Evolutionary conservation across 768 basidiomycete genomes (phyloP).

Genomic region (Suillus clintonianus): DNA sequence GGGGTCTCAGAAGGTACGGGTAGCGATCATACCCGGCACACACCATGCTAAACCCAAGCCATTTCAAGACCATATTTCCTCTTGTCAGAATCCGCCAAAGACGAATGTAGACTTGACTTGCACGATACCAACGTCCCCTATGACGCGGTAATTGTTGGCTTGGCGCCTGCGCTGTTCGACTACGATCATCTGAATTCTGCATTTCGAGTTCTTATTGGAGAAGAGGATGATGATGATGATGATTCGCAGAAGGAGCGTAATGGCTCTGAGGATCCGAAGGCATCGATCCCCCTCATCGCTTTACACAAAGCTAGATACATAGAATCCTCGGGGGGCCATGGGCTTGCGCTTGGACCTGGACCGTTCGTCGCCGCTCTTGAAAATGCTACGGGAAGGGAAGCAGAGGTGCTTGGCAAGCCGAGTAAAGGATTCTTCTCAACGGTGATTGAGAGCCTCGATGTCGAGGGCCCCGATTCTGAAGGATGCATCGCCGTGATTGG

Average conservation of each 20-base stretch:
- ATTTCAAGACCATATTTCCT: conserved; percentile 53
- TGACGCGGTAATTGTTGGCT: conserved; percentile 67
- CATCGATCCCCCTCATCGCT: conserved; percentile 47
- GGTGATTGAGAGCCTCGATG: conserved; percentile 47
- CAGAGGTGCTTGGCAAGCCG: conserved; percentile 68
- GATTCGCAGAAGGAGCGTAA: conserved; percentile 8
- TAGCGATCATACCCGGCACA: conserved; percentile 11
- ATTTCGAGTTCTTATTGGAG: conserved; percentile 61
- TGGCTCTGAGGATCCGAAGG: background rate
- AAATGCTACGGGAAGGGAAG: conserved; percentile 46
- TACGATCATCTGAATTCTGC: conserved; percentile 64
- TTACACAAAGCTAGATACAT: conserved; percentile 62
- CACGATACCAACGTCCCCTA: conserved; percentile 28
- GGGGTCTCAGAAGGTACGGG: conserved; percentile 40
- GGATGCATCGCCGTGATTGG: conserved; percentile 56
- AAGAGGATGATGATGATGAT: conserved; percentile 19
- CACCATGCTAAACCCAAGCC: background rate
- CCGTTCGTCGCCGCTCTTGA: conserved; percentile 71
- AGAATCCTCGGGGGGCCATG: conserved; percentile 45
- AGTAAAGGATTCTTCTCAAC: conserved; percentile 57
- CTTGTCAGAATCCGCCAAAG: conserved; percentile 49
- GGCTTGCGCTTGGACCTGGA: conserved; percentile 66
- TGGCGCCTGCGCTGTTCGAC: conserved; percentile 51
- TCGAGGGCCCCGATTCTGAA: conserved; percentile 13
- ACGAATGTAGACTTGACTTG: conserved; percentile 35